Evolutionary conservation across 495 filamentous ascomycete species (phyloP), one percentile per base, ranked within the genome.

Genomic region (Neurospora sp.): DNA sequence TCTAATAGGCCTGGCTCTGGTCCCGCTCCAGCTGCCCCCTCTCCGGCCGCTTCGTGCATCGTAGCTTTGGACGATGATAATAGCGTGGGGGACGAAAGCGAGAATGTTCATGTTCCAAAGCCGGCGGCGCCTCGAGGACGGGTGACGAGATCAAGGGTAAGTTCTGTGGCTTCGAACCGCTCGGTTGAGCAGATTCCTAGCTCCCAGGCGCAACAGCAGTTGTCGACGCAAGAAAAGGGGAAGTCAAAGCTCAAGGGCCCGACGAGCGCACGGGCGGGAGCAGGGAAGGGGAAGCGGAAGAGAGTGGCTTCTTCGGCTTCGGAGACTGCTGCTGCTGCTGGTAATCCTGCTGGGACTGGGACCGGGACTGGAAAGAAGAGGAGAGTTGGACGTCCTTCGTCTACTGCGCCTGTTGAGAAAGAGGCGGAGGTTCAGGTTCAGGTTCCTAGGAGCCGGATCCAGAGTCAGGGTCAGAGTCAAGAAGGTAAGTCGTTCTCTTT

Each of bases 61-160:
- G 53, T 65, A 0, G 53, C 53, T 35, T 18, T 65, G 4, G 65
- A 72, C 10, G 59, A 40, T 5, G 79, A 80, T 41, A 80, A 78
- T 41, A 81, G 81, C 37, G 74, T 81, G 9, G 80, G 79, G 9
- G 80, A 81, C 5, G 27, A 18, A 61, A 61, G 22, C 14, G 53
- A 61, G 12, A 27, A 16, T 65, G 5, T 9, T 9, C 20, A 27
- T 7, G 12, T 31, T 61, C 14, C 27, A 18, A 65, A 65, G 53
- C 53, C 27, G 2, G 20, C 20, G 22, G 27, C 14, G 5, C 5
- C 48, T 12, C 48, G 48, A 27, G 48, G 22, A 0, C 27, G 53
- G 27, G 1, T 18, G 27, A 65, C 53, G 0, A 35, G 53, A 1
- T 65, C 53, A 0, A 35, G 27, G 38, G 70, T 71, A 8, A 71